Conservation (phyloP, 202 grass and related monocot genomes). For the Bolboschoenoplectus hybrid region DNA sequence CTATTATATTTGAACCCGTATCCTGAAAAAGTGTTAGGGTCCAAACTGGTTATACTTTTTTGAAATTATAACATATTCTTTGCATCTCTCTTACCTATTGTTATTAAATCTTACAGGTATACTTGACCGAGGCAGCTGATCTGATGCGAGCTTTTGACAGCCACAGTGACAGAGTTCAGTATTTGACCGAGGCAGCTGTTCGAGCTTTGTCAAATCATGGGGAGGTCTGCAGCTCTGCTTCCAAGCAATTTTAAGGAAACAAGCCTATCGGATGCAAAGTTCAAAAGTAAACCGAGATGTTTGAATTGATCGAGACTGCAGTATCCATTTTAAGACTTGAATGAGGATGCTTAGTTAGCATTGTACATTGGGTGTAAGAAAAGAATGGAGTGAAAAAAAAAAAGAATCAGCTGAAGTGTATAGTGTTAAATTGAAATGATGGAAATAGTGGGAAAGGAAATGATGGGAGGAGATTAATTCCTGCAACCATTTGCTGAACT, state of each 20-base stretch:
- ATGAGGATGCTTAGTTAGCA: not conserved
- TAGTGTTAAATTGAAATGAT: not conserved
- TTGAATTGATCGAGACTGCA: not conserved
- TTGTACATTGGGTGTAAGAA: not conserved
- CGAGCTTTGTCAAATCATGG: conserved; percentile 12
- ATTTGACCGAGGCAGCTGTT: not conserved
- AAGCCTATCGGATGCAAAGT: not conserved
- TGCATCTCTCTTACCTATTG: not conserved
- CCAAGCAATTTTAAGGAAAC: not conserved
- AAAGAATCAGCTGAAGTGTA: not conserved
- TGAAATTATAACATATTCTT: not conserved
- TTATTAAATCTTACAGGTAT: not conserved
- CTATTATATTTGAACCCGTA: too few relatives aligned
- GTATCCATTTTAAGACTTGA: not conserved
- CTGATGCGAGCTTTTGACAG: not conserved
- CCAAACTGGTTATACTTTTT: not conserved
- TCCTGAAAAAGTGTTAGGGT: too few relatives aligned
- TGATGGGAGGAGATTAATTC: not conserved
- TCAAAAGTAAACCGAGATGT: not conserved
- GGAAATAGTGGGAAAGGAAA: not conserved
- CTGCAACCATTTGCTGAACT: not conserved
- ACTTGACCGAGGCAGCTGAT: not conserved
- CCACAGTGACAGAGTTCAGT: not conserved
- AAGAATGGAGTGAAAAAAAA: not conserved
- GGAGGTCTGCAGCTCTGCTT: not conserved